Conservation (phyloP, 2,329 filamentous ascomycete species). For the Coleophoma eucalyptorum region DNA sequence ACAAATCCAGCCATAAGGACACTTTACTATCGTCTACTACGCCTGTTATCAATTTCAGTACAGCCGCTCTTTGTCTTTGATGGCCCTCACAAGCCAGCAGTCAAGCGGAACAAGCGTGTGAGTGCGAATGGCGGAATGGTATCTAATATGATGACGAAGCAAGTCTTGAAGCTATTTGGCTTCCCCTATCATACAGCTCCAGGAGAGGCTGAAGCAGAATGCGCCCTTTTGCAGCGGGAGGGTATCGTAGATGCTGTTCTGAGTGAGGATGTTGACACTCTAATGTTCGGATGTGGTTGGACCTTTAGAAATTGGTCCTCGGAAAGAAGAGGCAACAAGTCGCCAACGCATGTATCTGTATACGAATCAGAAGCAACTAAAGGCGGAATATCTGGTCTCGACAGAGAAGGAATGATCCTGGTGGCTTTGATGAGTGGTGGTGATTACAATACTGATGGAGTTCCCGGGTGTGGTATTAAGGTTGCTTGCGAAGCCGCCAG, state of each 20-base stretch:
- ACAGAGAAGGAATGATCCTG: constrained; percentile 86
- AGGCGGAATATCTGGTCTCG: constrained; percentile 52
- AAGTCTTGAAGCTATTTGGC: constrained; percentile 78
- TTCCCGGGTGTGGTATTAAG: constrained; percentile 83
- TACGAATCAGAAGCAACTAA: constrained; percentile 64
- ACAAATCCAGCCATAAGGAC: constrained; percentile 87
- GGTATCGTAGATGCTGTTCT: constrained; percentile 90
- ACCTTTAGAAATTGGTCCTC: constrained; percentile 82
- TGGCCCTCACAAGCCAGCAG: constrained; percentile 76
- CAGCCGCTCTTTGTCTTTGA: constrained; percentile 90
- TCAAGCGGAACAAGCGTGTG: constrained; percentile 83
- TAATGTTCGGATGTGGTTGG: constrained; percentile 89
- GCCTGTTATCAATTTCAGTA: constrained; percentile 72
- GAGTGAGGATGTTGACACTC: constrained; percentile 93
- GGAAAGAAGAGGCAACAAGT: constrained; percentile 54
- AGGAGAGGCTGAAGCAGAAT: constrained; percentile 95
- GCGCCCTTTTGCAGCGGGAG: constrained; percentile 75
- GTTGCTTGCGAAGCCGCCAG: constrained; percentile 85
- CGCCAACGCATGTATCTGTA: constrained; percentile 80
- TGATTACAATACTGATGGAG: constrained; percentile 86
- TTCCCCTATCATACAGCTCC: constrained; percentile 84
- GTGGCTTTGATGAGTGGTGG: constrained; percentile 94
- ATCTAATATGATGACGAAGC: constrained; percentile 74
- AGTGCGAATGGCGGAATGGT: constrained; percentile 60
- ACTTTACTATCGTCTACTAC: constrained; percentile 85